phyloP scores from a whole-genome alignment of 495 filamentous ascomycete genomes.

The Penicillium antarcticum region DNA sequence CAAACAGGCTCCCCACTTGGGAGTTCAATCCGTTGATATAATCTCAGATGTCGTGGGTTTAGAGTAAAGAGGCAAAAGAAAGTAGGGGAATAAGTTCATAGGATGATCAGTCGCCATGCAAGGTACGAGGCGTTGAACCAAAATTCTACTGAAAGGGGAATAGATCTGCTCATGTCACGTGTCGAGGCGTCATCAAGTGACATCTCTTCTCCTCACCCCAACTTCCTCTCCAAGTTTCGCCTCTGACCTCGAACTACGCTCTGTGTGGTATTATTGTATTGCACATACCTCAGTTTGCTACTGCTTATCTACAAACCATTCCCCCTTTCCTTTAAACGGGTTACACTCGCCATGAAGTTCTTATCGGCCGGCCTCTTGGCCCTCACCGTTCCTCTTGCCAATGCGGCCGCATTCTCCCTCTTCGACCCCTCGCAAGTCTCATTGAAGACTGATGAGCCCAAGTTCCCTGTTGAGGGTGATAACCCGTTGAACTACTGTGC shows the following conservation, averaged over 20 bases:
- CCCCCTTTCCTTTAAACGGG: neutral
- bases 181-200: slow-evolving; percentile 29
- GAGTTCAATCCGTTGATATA: no score
- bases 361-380: slow-evolving; percentile 34
- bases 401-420: slow-evolving; percentile 27
- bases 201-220: slow-evolving; percentile 1
- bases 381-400: slow-evolving; percentile 30
- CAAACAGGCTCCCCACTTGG: neutral
- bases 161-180: slow-evolving; percentile 9
- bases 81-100: no score
- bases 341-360: slow-evolving; percentile 43
- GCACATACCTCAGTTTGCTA: neutral
- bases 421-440: slow-evolving; percentile 33
- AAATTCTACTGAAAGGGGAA: neutral
- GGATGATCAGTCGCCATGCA: slow-evolving; percentile 1
- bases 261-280: neutral
- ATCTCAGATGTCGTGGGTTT: no score
- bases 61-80: neutral
- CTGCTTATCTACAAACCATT: neutral
- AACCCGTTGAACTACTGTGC: slow-evolving; percentile 63
- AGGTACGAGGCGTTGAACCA: slow-evolving; percentile 5
- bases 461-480: slow-evolving; percentile 33
- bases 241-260: neutral
- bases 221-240: neutral
- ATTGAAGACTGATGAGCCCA: slow-evolving; percentile 11